These are phyloP conservation scores for Penicillium cinerascens DNA, from an alignment of 495 filamentous ascomycete genomes.

Conservation along the genomic window DNA sequence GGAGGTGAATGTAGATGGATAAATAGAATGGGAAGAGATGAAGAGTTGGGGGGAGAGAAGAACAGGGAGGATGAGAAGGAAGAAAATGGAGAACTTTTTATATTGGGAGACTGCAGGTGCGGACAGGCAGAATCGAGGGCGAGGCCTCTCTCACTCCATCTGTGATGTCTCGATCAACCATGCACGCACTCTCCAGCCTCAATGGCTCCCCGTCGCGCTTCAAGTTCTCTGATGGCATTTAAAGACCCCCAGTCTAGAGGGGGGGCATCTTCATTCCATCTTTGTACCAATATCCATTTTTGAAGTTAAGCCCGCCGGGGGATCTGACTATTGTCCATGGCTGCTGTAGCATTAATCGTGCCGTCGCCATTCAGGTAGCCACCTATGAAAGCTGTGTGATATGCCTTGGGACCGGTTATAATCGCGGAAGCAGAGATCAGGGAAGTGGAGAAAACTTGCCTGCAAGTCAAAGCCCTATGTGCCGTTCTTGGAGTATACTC, in stretches of 20 bases:
- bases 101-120: no score
- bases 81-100: no score
- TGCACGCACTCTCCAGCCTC: no score
- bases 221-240: background rate
- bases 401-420: background rate
- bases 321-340: background rate
- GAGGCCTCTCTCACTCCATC: no score
- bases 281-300: constrained; percentile 4
- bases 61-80: no score
- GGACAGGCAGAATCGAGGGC: no score
- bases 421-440: background rate
- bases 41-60: no score
- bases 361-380: constrained; percentile 2
- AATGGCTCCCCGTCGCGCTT: no score
- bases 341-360: background rate
- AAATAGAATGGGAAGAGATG: no score
- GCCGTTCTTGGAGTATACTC: constrained; percentile 1
- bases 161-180: no score
- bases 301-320: constrained; percentile 1
- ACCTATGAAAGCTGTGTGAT: constrained; percentile 1
- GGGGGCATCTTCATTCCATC: background rate
- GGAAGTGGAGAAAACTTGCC: background rate
- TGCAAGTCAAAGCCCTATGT: constrained; percentile 5
- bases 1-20: no score
- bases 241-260: background rate